These are phyloP conservation scores for Rubroboletus satanas DNA, from an alignment of 768 basidiomycete species.

Conservation along the genomic window DNA sequence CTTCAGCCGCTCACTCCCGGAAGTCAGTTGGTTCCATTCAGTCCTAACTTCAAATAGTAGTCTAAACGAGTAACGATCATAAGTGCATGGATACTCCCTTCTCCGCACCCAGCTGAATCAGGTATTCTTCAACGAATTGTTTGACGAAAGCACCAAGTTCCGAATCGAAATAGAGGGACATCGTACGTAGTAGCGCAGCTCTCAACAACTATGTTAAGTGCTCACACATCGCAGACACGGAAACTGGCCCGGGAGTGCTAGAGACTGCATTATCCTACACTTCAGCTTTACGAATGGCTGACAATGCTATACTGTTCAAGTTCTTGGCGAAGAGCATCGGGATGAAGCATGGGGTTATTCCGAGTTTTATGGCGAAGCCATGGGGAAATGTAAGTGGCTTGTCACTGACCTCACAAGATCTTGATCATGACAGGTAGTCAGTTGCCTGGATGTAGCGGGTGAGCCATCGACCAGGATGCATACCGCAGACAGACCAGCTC, in stretches of 20 bases:
- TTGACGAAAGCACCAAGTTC: conserved; percentile 69
- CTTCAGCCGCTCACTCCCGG: conserved; percentile 86
- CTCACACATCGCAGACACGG: conserved; percentile 58
- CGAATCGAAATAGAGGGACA: conserved; percentile 83
- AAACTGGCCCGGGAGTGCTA: conserved; percentile 86
- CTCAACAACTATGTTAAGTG: not conserved
- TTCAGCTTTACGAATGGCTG: conserved; percentile 74
- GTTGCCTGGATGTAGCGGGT: conserved; percentile 97
- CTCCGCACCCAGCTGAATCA: conserved; percentile 87
- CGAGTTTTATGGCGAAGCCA: conserved; percentile 98
- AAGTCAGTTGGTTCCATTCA: conserved; percentile 53
- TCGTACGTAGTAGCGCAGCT: conserved; percentile 44
- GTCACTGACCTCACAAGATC: not conserved
- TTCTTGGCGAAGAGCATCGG: conserved; percentile 89
- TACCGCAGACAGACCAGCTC: not conserved
- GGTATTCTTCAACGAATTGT: conserved; percentile 85
- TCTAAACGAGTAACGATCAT: conserved; percentile 3
- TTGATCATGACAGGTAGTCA: conserved; percentile 28
- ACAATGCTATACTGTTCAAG: conserved; percentile 92
- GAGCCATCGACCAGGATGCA: conserved; percentile 20
- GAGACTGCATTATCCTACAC: conserved; percentile 89
- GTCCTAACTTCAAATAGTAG: not conserved
- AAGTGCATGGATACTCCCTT: conserved; percentile 97
- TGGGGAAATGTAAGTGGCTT: conserved; percentile 74
- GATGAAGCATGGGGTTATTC: conserved; percentile 81